phyloP scores from a whole-genome alignment of 768 basidiomycete species.

The Kwoniella botswanensis region DNA sequence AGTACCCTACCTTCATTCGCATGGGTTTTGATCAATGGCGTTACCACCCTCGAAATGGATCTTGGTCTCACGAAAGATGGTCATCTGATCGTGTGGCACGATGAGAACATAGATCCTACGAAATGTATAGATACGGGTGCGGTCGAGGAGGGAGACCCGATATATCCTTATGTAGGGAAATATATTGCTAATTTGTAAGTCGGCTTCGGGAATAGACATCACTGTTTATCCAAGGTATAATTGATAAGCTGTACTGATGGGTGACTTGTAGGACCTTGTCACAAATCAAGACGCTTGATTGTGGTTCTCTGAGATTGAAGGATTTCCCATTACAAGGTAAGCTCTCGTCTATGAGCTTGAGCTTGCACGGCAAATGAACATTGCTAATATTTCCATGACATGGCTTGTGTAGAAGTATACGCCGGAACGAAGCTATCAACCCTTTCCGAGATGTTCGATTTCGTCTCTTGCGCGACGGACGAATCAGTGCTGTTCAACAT shows the following conservation, averaged over 20 bases:
- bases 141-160: constrained; percentile 50
- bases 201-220: too few species aligned
- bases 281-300: constrained; percentile 79
- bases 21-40: constrained; percentile 76
- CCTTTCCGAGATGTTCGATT: constrained; percentile 73
- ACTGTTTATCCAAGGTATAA: too few species aligned
- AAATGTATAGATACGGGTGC: constrained; percentile 76
- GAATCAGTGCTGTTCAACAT: constrained; percentile 74
- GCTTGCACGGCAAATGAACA: too few species aligned
- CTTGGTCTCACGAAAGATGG: constrained; percentile 65
- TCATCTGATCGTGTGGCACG: constrained; percentile 79
- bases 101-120: constrained; percentile 67
- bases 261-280: constrained; percentile 79
- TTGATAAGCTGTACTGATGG: too few species aligned
- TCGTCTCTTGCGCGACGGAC: constrained; percentile 72
- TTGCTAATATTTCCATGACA: too few species aligned
- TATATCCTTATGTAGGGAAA: constrained; percentile 51
- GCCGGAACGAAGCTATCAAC: constrained; percentile 75
- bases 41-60: constrained; percentile 77
- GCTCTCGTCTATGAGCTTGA: too few species aligned
- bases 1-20: constrained; percentile 74
- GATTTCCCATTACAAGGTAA: constrained; percentile 52
- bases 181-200: constrained; percentile 54
- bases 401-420: too few species aligned
- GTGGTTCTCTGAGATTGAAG: constrained; percentile 70